A percentile compares a stretch with the other conserved stretches of the same genome.
Evolutionary conservation across 208 protist genomes (phyloP).

Genomic region (Trypanosoma brucei): DNA sequence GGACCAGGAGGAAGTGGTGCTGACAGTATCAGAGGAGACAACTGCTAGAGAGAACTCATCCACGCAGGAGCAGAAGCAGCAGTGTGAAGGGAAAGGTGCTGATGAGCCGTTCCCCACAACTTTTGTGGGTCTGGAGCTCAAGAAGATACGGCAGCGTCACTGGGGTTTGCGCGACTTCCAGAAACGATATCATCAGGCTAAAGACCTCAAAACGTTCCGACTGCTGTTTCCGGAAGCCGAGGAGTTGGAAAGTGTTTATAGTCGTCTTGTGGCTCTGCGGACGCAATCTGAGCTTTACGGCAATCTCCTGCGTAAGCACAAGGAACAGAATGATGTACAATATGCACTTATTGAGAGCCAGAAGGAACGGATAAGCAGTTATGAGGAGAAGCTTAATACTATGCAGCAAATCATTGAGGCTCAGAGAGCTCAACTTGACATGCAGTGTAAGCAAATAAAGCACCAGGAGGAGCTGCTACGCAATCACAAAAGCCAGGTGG

Average conservation of each 20-base stretch:
- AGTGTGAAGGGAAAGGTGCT: neutral
- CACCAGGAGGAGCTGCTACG: conserved; percentile 44
- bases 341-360: conserved; percentile 70
- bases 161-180: conserved; percentile 66
- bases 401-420: conserved; percentile 85
- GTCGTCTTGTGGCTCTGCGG: conserved; percentile 63
- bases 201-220: conserved; percentile 55
- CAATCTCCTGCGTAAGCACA: conserved; percentile 75
- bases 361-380: conserved; percentile 72
- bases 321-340: conserved; percentile 86
- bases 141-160: conserved; percentile 57
- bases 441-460: conserved; percentile 45
- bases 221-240: conserved; percentile 75
- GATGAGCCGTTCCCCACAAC: conserved; percentile 14
- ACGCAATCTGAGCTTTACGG: conserved; percentile 77
- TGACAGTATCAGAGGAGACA: no score
- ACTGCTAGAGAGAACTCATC: conserved; percentile 5
- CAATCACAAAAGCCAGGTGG: conserved; percentile 42
- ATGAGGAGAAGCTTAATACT: conserved; percentile 75
- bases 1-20: neutral
- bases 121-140: conserved; percentile 77
- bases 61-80: conserved; percentile 1
- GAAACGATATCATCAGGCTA: conserved; percentile 54
- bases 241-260: conserved; percentile 71
- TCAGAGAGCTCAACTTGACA: conserved; percentile 53